A percentile compares a stretch with the other conserved stretches of the same genome.
phyloP scores from a whole-genome alignment of 352 stramenopile species.

The Phytophthora aleatoria region DNA sequence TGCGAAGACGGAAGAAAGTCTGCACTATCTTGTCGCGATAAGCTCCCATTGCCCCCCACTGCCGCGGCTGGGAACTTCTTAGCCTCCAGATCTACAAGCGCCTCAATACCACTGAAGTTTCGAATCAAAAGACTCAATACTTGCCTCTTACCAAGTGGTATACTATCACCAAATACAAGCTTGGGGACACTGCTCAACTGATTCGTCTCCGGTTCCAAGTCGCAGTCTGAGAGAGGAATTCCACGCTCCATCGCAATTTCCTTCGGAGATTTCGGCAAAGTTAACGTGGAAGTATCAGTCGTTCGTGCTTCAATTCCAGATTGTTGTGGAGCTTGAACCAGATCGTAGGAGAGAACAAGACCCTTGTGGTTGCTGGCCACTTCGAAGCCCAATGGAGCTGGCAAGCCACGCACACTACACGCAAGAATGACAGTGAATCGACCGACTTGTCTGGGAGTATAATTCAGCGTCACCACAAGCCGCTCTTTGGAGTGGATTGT shows the following conservation, averaged over 20 bases:
- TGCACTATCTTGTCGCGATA: background rate
- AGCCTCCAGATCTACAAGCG: constrained; percentile 58
- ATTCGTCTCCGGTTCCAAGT: constrained; percentile 53
- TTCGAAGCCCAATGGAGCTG: constrained; percentile 65
- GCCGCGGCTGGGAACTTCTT: constrained; percentile 52
- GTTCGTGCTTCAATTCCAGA: background rate
- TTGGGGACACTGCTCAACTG: constrained; percentile 44
- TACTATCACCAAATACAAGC: constrained; percentile 64
- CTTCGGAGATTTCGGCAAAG: constrained; percentile 41
- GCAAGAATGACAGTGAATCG: constrained; percentile 60
- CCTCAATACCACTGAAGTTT: constrained; percentile 83
- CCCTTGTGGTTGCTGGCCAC: constrained; percentile 72
- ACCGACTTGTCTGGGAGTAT: constrained; percentile 62
- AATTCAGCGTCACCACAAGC: constrained; percentile 49
- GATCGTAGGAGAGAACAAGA: constrained; percentile 79
- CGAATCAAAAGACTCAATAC: constrained; percentile 59
- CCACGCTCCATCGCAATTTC: constrained; percentile 46
- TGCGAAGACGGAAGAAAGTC: constrained; percentile 3
- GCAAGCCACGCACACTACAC: constrained; percentile 65
- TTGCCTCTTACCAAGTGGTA: constrained; percentile 62
- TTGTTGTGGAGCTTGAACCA: constrained; percentile 29
- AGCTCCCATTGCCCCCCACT: too few relatives aligned
- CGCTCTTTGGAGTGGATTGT: constrained; percentile 69
- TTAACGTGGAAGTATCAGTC: background rate
- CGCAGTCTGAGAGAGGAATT: constrained; percentile 47